Evolutionary conservation across 106 monocot species (phyloP).

Genomic region (Narthecium ossifragum): DNA sequence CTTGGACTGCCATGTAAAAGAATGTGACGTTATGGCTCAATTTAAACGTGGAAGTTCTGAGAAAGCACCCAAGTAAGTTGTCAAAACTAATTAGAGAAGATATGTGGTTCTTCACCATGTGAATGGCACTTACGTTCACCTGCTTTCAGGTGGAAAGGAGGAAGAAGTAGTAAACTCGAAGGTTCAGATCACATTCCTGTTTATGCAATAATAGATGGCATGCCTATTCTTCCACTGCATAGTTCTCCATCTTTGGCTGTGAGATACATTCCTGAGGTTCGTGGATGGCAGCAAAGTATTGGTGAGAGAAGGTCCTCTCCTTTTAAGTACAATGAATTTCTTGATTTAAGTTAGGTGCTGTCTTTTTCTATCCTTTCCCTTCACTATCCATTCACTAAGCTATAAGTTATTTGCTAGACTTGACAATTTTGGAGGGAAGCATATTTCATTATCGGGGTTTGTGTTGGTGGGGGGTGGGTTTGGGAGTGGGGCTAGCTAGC

Average conservation of each 20-base stretch:
- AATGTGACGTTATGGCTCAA: constrained; percentile 78
- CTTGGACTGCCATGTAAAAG: constrained; percentile 71
- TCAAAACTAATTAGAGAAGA: not conserved
- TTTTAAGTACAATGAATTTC: too few relatives aligned
- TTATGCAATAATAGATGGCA: constrained; percentile 42
- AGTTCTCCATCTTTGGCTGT: constrained; percentile 63
- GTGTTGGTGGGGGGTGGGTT: too few relatives aligned
- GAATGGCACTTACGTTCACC: constrained; percentile 3
- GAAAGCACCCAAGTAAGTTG: constrained; percentile 55
- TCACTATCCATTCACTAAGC: too few relatives aligned
- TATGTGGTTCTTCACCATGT: not conserved
- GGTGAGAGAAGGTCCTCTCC: constrained; percentile 60
- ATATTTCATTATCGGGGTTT: not conserved
- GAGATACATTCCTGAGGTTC: constrained; percentile 89
- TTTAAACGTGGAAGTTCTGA: constrained; percentile 63
- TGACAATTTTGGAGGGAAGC: too few relatives aligned
- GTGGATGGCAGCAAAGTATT: constrained; percentile 85
- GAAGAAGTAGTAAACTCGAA: constrained; percentile 75
- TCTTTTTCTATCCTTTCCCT: too few relatives aligned
- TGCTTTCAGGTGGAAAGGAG: constrained; percentile 86
- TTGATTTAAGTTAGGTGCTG: too few relatives aligned
- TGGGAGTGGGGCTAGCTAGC: too few relatives aligned
- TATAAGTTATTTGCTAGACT: too few relatives aligned
- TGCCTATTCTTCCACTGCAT: constrained; percentile 65
- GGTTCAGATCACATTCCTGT: constrained; percentile 98